Conservation (phyloP, 495 filamentous ascomycete species). For the Penicillium ochrochloron region DNA sequence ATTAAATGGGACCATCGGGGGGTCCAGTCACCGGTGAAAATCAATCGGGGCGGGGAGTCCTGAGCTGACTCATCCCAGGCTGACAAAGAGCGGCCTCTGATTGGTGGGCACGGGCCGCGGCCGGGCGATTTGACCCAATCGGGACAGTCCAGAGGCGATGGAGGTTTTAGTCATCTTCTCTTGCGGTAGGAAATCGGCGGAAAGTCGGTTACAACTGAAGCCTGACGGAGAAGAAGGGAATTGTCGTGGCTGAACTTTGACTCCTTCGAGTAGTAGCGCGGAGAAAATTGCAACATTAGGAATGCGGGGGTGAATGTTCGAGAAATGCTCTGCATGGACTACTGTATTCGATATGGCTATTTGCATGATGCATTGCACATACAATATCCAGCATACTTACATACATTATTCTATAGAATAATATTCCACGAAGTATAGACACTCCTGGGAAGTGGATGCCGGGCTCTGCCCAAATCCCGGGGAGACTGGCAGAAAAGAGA, state of each 20-base stretch:
- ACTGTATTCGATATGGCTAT: background rate
- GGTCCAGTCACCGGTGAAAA: conserved; percentile 20
- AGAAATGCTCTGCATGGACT: background rate
- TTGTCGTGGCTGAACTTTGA: conserved; percentile 4
- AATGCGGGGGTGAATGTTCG: background rate
- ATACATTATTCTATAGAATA: background rate
- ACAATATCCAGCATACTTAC: background rate
- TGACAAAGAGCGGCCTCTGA: conserved; percentile 10
- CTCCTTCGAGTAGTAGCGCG: background rate
- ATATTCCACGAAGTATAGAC: background rate
- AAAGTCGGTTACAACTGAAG: background rate
- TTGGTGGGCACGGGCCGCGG: conserved; percentile 12
- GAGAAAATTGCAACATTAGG: background rate
- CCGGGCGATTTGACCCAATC: conserved; percentile 12
- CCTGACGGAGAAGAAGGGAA: background rate
- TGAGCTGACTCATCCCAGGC: conserved; percentile 19
- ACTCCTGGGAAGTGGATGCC: background rate
- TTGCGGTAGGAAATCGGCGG: background rate
- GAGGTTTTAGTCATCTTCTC: conserved; percentile 2
- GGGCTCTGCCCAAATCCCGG: conserved; percentile 4
- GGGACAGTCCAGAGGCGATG: background rate
- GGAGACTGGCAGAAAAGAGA: background rate
- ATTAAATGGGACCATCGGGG: background rate
- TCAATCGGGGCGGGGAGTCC: conserved; percentile 13
- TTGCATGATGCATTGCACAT: background rate